Conservation (phyloP, 1,284 basidiomycete species). For the Pholiota adiposa region DNA sequence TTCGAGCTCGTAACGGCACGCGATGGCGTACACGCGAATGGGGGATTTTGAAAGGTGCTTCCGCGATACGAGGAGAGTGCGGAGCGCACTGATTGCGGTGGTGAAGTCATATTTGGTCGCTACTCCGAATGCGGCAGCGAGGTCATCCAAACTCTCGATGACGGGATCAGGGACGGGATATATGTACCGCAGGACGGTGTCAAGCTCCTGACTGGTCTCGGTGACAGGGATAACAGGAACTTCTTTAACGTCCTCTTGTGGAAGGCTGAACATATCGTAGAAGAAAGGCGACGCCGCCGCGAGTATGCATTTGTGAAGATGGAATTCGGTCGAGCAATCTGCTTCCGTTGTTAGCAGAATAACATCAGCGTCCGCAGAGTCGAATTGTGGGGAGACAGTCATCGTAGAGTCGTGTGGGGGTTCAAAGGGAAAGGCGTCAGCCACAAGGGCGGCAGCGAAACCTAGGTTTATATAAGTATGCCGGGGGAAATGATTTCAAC, state of each 20-base stretch:
- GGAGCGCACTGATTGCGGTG: constrained; percentile 49
- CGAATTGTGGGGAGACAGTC: constrained; percentile 37
- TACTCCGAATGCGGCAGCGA: constrained; percentile 53
- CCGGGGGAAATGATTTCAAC: background rate
- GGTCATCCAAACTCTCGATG: constrained; percentile 52
- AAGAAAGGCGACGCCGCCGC: constrained; percentile 70
- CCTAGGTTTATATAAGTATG: background rate
- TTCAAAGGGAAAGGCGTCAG: background rate
- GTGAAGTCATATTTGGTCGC: constrained; percentile 69
- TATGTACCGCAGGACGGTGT: constrained; percentile 56
- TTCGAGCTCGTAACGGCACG: constrained; percentile 65
- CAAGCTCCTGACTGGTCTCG: constrained; percentile 49
- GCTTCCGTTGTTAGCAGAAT: constrained; percentile 43
- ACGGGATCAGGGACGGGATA: constrained; percentile 55
- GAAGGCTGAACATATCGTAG: constrained; percentile 67
- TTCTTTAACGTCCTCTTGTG: constrained; percentile 43
- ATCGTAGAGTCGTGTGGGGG: constrained; percentile 1
- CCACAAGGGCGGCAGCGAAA: background rate
- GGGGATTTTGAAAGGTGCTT: constrained; percentile 52
- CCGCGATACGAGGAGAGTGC: constrained; percentile 53
- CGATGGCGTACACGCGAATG: constrained; percentile 70
- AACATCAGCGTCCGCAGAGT: constrained; percentile 56
- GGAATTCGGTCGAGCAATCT: constrained; percentile 53
- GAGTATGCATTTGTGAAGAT: constrained; percentile 65
- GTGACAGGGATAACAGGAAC: constrained; percentile 59